Evolutionary conservation across 768 basidiomycete species (phyloP).

Genomic region (Mycena latifolia): DNA sequence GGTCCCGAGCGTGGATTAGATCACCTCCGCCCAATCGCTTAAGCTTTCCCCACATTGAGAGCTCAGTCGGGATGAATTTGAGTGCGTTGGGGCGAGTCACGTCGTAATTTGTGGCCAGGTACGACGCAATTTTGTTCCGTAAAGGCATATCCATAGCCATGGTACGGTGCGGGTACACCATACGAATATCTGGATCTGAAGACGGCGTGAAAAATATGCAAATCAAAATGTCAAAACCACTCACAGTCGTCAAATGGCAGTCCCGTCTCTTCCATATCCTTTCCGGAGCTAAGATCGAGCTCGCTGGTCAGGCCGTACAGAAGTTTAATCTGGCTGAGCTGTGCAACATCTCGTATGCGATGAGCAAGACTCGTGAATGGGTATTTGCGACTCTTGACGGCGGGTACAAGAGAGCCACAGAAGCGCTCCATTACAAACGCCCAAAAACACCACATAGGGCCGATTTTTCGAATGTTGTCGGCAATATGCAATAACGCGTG

Average conservation of each 20-base stretch:
- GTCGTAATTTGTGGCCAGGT: conserved; percentile 11
- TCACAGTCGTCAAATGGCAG: conserved; percentile 8
- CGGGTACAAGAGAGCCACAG: conserved; percentile 14
- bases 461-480: not conserved
- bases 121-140: not conserved
- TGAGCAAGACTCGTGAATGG: conserved; percentile 17
- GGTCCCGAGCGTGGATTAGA: conserved; percentile 13
- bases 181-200: conserved; percentile 8
- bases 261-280: conserved; percentile 5
- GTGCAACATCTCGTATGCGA: conserved; percentile 4
- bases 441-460: conserved; percentile 21
- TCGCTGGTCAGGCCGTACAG: conserved; percentile 2
- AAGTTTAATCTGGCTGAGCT: conserved; percentile 11
- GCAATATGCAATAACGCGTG: conserved; percentile 21
- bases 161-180: conserved; percentile 17
- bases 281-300: conserved; percentile 12
- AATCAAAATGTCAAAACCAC: not conserved
- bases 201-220: not conserved
- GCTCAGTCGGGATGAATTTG: not conserved
- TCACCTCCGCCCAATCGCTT: conserved; percentile 11
- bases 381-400: conserved; percentile 11
- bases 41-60: conserved; percentile 9
- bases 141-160: not conserved
- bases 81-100: not conserved
- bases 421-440: conserved; percentile 27